Conservation (phyloP, 148 eudicot genomes). For the Polygonum maritimum region DNA sequence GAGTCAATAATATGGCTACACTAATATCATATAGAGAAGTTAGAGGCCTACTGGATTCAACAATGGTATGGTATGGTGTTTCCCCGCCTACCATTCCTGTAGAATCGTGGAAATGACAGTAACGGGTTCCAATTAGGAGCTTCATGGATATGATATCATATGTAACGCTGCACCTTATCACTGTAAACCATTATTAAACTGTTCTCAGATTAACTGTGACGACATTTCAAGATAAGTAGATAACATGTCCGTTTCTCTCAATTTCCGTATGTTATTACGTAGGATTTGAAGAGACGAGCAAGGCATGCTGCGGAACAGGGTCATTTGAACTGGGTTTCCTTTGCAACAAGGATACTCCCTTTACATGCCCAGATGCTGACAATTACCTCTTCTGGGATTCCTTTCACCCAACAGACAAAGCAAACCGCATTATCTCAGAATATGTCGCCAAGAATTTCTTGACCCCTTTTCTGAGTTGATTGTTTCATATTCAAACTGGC, state of each 20-base stretch:
- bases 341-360: constrained; percentile 25
- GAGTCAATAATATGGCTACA: too few species aligned
- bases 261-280: neutral
- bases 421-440: constrained; percentile 6
- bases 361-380: constrained; percentile 31
- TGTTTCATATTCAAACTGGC: neutral
- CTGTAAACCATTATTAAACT: too few species aligned
- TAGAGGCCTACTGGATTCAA: too few species aligned
- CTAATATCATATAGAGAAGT: too few species aligned
- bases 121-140: neutral
- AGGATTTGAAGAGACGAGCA: constrained; percentile 45
- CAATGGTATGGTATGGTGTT: neutral
- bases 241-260: neutral
- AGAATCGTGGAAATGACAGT: neutral
- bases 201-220: too few species aligned
- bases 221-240: too few species aligned
- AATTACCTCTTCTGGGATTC: constrained; percentile 52
- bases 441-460: constrained; percentile 1
- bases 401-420: constrained; percentile 41
- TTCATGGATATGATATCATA: neutral
- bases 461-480: constrained; percentile 1
- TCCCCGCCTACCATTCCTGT: neutral
- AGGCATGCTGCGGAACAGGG: constrained; percentile 56
- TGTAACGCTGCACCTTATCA: too few species aligned
- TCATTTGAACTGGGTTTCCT: constrained; percentile 18